Percentiles rank a stretch among this genome's conserved stretches.
Conservation (phyloP, 768 basidiomycete species). For the Pleurotus salmoneostramineus region DNA sequence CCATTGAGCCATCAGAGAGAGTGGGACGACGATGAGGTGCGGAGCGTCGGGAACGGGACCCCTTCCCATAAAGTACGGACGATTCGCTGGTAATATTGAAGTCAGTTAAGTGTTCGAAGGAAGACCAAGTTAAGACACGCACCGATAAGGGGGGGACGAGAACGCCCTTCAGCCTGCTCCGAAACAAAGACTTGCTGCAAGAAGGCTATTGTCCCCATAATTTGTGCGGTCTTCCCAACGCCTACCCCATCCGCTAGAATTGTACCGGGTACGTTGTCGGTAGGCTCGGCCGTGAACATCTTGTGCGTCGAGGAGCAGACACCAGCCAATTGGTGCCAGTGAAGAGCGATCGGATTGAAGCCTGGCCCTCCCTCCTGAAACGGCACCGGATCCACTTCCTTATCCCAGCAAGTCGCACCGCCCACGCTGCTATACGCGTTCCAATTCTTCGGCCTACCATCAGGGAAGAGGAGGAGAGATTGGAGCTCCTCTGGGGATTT, state of each 20-base stretch:
- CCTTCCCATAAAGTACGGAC: not conserved
- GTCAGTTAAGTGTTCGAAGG: not conserved
- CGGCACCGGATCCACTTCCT: too few species aligned
- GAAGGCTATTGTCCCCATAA: slow-evolving; percentile 11
- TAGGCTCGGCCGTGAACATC: too few species aligned
- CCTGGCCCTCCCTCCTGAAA: too few species aligned
- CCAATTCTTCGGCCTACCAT: too few species aligned
- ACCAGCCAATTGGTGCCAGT: too few species aligned
- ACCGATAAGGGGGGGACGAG: not conserved
- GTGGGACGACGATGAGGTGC: slow-evolving; percentile 18
- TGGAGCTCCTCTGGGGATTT: too few species aligned
- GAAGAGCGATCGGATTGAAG: too few species aligned
- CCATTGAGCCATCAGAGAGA: slow-evolving; percentile 19
- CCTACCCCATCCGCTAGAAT: slow-evolving; percentile 12
- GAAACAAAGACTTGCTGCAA: not conserved
- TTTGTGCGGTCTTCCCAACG: slow-evolving; percentile 17
- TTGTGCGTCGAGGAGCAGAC: too few species aligned
- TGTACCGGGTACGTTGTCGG: not conserved
- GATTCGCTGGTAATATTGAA: not conserved
- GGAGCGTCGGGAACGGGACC: slow-evolving; percentile 3
- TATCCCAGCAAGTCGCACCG: too few species aligned
- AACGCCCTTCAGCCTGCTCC: not conserved
- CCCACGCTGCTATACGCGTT: too few species aligned
- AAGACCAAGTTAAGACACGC: not conserved
- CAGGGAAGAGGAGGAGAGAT: too few species aligned